Evolutionary conservation across 345 rosid genomes (phyloP).

Genomic region (Nasturtium officinale): DNA sequence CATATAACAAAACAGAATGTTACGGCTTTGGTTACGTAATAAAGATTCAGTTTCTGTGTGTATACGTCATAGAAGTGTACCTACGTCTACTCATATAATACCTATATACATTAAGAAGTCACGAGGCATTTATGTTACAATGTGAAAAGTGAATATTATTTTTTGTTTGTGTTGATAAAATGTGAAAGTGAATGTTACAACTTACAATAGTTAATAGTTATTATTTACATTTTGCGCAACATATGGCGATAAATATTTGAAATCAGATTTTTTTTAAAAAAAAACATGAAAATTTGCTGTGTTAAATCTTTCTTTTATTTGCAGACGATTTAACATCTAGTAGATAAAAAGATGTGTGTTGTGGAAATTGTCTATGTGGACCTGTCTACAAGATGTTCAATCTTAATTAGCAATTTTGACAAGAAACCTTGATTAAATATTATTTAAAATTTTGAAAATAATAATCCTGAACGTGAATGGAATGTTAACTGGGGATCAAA

Average conservation of each 20-base stretch:
- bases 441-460: no score
- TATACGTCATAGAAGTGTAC: conserved; percentile 27
- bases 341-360: no score
- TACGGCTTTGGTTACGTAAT: conserved; percentile 34
- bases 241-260: no score
- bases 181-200: conserved; percentile 2
- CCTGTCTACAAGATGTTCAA: neutral
- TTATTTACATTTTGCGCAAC: neutral
- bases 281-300: neutral
- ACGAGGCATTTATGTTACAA: conserved; percentile 21
- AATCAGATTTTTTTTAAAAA: neutral
- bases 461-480: neutral
- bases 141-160: neutral
- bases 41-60: conserved; percentile 30
- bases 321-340: no score
- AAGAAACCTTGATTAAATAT: neutral
- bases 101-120: conserved; percentile 8
- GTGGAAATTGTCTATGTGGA: neutral
- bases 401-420: no score
- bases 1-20: conserved; percentile 33
- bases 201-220: neutral
- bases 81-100: conserved; percentile 14
- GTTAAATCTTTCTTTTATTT: no score
- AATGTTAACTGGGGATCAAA: neutral
- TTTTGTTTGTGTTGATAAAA: neutral